A percentile compares a stretch with the other conserved stretches of the same genome.
phyloP scores from a whole-genome alignment of 2,329 filamentous ascomycete genomes.

The Paracoccidioides brasiliensis region DNA sequence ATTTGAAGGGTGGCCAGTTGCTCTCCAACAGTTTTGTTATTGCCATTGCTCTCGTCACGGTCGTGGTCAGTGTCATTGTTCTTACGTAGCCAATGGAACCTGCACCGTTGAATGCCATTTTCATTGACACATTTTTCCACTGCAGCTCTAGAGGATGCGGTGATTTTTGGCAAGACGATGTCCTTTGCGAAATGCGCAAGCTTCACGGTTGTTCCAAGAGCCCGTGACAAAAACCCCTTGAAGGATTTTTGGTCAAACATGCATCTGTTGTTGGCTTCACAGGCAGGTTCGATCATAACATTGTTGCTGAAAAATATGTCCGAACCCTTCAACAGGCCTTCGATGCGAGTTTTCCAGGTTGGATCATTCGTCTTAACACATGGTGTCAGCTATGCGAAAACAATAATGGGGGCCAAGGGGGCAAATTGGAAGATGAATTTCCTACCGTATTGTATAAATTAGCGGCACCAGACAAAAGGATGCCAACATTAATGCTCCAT shows the following conservation, averaged over 20 bases:
- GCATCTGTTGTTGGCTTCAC: slow-evolving; percentile 49
- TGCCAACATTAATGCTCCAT: slow-evolving; percentile 54
- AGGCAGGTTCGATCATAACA: slow-evolving; percentile 54
- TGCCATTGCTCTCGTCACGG: neutral
- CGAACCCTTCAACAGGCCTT: slow-evolving; percentile 44
- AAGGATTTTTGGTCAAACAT: slow-evolving; percentile 60
- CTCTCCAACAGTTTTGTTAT: neutral
- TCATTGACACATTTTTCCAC: slow-evolving; percentile 17
- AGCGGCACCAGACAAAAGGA: slow-evolving; percentile 42
- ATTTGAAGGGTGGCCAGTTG: slow-evolving; percentile 1
- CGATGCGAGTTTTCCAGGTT: slow-evolving; percentile 30
- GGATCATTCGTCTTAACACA: slow-evolving; percentile 11
- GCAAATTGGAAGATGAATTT: neutral
- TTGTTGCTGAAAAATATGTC: slow-evolving; percentile 44
- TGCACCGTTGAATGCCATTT: neutral
- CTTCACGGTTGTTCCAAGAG: slow-evolving; percentile 45
- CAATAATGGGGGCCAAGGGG: neutral
- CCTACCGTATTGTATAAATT: slow-evolving; percentile 36
- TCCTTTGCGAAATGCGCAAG: slow-evolving; percentile 43
- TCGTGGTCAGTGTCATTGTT: neutral
- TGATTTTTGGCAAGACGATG: slow-evolving; percentile 40
- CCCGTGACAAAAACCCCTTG: slow-evolving; percentile 62
- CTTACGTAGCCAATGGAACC: neutral
- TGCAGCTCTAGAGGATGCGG: slow-evolving; percentile 40
- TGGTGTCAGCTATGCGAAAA: neutral